These are phyloP conservation scores for Solanum raphanifolium DNA, from an alignment of 257 asterid species.

Conservation along the genomic window DNA sequence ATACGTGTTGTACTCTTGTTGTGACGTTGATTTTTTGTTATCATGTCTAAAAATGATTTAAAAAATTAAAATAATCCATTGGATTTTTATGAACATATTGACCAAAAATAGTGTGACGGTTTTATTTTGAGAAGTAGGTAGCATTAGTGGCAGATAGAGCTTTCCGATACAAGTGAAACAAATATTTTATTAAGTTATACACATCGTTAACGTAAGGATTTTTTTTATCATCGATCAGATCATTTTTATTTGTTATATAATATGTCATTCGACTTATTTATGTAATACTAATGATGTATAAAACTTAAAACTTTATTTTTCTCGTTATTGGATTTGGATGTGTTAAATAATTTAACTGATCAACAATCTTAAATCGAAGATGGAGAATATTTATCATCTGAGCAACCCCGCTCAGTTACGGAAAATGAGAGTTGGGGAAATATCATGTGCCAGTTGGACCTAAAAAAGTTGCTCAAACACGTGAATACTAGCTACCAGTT, in stretches of 20 bases:
- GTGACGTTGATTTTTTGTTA: background rate
- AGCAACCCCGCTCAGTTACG: rapidly evolving
- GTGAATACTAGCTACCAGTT: constrained; percentile 5
- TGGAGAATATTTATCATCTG: background rate
- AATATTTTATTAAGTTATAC: background rate
- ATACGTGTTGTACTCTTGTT: background rate
- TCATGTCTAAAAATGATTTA: background rate
- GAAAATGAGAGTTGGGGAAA: background rate
- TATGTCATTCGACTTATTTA: background rate
- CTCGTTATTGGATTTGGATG: too few relatives aligned
- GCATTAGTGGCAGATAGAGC: background rate
- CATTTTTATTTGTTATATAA: background rate
- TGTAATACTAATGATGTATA: background rate
- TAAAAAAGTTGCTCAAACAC: background rate
- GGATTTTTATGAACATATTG: background rate
- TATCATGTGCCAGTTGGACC: background rate
- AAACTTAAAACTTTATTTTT: background rate
- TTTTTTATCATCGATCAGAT: background rate
- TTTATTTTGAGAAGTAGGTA: background rate
- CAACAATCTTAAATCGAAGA: background rate
- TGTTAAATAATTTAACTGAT: too few relatives aligned
- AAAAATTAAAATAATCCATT: background rate
- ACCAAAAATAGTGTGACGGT: background rate
- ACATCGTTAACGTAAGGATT: background rate
- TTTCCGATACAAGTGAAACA: background rate